Conservation (phyloP, 164 flowering plant genomes). For the Nymphaea colorata region DNA sequence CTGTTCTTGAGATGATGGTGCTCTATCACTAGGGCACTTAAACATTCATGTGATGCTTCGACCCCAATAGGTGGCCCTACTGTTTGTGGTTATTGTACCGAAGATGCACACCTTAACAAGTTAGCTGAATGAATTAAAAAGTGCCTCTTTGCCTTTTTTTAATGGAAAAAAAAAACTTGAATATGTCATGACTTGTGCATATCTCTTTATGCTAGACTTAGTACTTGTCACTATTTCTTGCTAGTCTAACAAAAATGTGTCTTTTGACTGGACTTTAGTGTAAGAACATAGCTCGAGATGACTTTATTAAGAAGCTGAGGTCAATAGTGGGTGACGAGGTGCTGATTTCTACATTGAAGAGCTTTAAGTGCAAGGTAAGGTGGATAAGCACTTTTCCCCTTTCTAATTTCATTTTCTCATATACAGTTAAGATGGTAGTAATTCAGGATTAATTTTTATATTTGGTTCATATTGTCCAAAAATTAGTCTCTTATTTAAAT, state of each 20-base stretch:
- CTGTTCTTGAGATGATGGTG: too few relatives aligned
- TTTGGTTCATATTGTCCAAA: neutral
- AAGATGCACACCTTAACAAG: neutral
- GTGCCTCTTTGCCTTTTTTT: too few relatives aligned
- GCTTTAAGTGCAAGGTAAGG: slow-evolving; percentile 55
- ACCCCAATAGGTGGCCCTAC: neutral
- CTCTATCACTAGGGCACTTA: too few relatives aligned
- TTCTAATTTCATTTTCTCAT: neutral
- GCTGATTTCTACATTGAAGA: slow-evolving; percentile 52
- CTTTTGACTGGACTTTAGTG: slow-evolving; percentile 18
- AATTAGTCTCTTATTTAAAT: neutral
- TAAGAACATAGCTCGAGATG: slow-evolving; percentile 44
- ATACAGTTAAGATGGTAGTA: neutral
- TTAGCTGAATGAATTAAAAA: too few relatives aligned
- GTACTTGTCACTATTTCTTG: neutral
- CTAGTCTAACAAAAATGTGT: neutral
- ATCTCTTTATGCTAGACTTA: neutral
- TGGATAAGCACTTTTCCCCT: neutral
- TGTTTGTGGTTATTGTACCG: neutral
- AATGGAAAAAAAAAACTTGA: too few relatives aligned
- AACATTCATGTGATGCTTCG: too few relatives aligned
- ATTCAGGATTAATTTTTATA: neutral
- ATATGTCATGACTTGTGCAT: too few relatives aligned
- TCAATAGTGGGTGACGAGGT: slow-evolving; percentile 58
- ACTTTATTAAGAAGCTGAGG: slow-evolving; percentile 62